These are phyloP conservation scores for Penicillium bovifimosum DNA, from an alignment of 495 filamentous ascomycete genomes.

Conservation along the genomic window DNA sequence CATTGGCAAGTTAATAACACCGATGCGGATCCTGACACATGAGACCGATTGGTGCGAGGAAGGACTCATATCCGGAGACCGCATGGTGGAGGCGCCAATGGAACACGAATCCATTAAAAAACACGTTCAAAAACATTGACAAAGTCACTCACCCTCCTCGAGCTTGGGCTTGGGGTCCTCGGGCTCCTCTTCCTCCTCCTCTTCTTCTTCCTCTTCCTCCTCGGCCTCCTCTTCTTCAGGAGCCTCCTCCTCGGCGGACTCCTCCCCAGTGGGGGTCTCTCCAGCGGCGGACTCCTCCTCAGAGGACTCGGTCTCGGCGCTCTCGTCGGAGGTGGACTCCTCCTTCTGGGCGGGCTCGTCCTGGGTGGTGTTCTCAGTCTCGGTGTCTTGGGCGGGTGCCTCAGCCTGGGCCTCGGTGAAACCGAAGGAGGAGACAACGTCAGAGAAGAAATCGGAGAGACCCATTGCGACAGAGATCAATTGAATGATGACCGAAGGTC, in stretches of 20 bases:
- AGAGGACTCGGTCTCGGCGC: constrained; percentile 24
- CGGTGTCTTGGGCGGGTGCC: constrained; percentile 42
- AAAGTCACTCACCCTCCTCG: constrained; percentile 71
- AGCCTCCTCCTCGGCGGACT: constrained; percentile 43
- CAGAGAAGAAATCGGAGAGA: constrained; percentile 59
- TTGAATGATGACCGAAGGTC: constrained; percentile 32
- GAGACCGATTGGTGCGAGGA: constrained; percentile 1
- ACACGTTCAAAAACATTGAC: neutral
- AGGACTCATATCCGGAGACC: neutral
- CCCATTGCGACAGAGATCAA: constrained; percentile 51
- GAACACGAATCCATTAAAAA: neutral
- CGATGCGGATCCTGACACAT: constrained; percentile 1
- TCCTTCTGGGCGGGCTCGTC: constrained; percentile 49
- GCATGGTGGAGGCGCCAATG: neutral
- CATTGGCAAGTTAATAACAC: constrained; percentile 11
- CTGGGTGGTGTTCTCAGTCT: constrained; percentile 48
- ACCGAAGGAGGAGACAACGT: constrained; percentile 53
- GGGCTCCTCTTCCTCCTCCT: constrained; percentile 86
- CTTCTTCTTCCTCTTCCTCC: constrained; percentile 50
- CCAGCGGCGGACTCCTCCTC: constrained; percentile 41
- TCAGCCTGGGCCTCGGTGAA: constrained; percentile 57
- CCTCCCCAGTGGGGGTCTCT: constrained; percentile 40
- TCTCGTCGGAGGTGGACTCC: constrained; percentile 32
- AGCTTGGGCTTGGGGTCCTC: constrained; percentile 83
- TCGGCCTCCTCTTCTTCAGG: constrained; percentile 45